These are phyloP conservation scores for Pythium brassicae DNA, from an alignment of 352 stramenopile genomes.

Conservation along the genomic window DNA sequence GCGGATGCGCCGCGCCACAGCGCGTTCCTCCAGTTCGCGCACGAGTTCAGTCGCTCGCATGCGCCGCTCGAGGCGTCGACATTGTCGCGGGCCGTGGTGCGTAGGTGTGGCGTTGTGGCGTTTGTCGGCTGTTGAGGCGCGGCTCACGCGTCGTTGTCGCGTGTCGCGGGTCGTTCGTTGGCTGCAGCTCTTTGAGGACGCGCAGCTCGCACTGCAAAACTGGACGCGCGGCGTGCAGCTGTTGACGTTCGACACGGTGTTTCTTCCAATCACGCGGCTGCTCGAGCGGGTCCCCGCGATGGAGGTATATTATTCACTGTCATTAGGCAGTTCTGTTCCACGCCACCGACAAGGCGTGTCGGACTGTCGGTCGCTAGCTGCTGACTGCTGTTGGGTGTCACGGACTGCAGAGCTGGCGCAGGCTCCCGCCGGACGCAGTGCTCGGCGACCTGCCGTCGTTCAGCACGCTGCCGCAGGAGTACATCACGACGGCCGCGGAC, in stretches of 20 bases:
- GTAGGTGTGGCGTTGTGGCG: background rate
- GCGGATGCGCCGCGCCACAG: constrained; percentile 36
- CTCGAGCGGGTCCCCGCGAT: constrained; percentile 42
- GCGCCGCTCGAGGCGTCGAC: constrained; percentile 11
- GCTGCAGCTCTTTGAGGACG: constrained; percentile 41
- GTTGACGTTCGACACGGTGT: constrained; percentile 74
- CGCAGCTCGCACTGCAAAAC: constrained; percentile 31
- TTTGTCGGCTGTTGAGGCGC: too few species aligned
- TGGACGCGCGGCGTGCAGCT: constrained; percentile 57
- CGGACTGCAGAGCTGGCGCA: constrained; percentile 38
- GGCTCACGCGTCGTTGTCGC: too few species aligned
- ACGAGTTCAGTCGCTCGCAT: constrained; percentile 19
- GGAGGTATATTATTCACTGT: constrained; percentile 22
- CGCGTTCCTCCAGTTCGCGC: constrained; percentile 47
- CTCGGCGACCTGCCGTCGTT: constrained; percentile 67
- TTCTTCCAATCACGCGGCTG: constrained; percentile 48
- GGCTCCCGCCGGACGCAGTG: constrained; percentile 27
- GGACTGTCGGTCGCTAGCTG: background rate
- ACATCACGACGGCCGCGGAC: constrained; percentile 79
- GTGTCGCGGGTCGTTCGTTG: background rate
- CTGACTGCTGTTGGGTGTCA: constrained; percentile 1
- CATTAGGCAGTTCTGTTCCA: background rate
- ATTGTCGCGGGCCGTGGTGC: constrained; percentile 13
- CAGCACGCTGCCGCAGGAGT: constrained; percentile 78
- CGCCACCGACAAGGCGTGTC: too few species aligned